Percentiles rank a stretch among this genome's conserved stretches.
Conservation (phyloP, 2,329 filamentous ascomycete genomes). For the Clonostachys sp. region DNA sequence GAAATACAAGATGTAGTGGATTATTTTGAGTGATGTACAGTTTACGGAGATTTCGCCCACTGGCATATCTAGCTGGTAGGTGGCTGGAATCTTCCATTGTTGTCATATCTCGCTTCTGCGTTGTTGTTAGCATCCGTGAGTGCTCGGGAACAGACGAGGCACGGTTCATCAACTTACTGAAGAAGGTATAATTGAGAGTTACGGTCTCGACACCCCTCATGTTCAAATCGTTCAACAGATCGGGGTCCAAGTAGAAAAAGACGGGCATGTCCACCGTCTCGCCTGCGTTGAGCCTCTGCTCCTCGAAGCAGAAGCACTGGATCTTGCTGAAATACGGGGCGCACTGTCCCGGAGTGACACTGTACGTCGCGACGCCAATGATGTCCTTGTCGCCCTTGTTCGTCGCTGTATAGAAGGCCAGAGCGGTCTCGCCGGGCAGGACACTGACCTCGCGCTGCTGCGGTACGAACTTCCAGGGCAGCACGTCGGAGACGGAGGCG, state of each 20-base stretch:
- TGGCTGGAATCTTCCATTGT: slow-evolving; percentile 36
- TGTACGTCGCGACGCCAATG: slow-evolving; percentile 96
- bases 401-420: slow-evolving; percentile 96
- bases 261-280: slow-evolving; percentile 99
- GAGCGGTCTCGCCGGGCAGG: slow-evolving; percentile 89
- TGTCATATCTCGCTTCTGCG: slow-evolving; percentile 39
- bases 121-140: slow-evolving; percentile 22
- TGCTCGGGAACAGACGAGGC: background rate
- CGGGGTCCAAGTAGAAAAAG: slow-evolving; percentile 98
- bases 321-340: slow-evolving; percentile 99
- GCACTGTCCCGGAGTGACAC: slow-evolving; percentile 91
- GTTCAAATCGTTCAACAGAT: slow-evolving; percentile 84
- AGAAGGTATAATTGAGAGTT: slow-evolving; percentile 95
- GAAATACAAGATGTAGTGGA: background rate
- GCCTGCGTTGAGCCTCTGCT: slow-evolving; percentile 87
- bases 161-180: slow-evolving; percentile 61
- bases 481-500: slow-evolving; percentile 87
- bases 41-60: no score
- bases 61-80: slow-evolving; percentile 12
- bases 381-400: slow-evolving; percentile 90
- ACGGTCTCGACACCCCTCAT: slow-evolving; percentile 96
- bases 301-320: slow-evolving; percentile 98
- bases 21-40: background rate
- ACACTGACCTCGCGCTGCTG: slow-evolving; percentile 97
- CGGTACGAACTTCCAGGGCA: slow-evolving; percentile 96